Evolutionary conservation across 2,329 filamentous ascomycete species (phyloP).

Genomic region (Aspergillus terreus): DNA sequence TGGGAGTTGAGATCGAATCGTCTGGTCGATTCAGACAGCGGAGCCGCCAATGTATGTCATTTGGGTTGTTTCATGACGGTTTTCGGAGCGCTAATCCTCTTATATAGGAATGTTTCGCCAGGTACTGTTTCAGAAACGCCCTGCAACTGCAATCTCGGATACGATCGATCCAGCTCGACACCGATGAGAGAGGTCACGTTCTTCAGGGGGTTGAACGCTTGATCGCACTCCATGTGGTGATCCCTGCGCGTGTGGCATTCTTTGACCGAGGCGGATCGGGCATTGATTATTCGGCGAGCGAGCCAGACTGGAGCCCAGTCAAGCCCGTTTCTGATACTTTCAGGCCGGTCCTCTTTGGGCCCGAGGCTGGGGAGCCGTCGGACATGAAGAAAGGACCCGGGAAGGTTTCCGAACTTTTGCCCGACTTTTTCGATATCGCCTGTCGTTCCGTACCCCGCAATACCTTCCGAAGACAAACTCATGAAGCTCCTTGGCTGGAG

Average conservation of each 20-base stretch:
- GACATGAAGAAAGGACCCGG: constrained; percentile 18
- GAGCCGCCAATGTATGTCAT: constrained; percentile 31
- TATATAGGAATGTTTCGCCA: constrained; percentile 26
- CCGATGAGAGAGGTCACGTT: constrained; percentile 29
- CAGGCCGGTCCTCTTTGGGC: constrained; percentile 30
- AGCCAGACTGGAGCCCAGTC: constrained; percentile 32
- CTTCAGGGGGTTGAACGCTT: constrained; percentile 34
- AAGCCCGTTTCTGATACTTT: constrained; percentile 35
- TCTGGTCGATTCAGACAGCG: constrained; percentile 29
- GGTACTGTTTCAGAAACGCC: constrained; percentile 32
- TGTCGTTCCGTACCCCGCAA: constrained; percentile 43
- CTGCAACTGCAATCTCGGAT: constrained; percentile 30
- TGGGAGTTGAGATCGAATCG: constrained; percentile 37
- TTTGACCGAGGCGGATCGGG: constrained; percentile 31
- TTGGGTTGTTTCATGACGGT: background rate
- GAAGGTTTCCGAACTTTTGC: constrained; percentile 32
- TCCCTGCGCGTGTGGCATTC: constrained; percentile 38
- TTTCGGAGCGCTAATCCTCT: constrained; percentile 8
- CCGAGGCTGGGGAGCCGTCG: constrained; percentile 7
- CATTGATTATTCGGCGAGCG: constrained; percentile 31
- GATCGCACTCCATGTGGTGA: constrained; percentile 39
- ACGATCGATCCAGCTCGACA: constrained; percentile 24
- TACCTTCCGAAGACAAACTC: constrained; percentile 39
- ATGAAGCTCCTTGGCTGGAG: constrained; percentile 50
- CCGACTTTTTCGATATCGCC: constrained; percentile 45